Base-by-base conservation (phyloP, 768 basidiomycete genomes). In the Collybia mongolica region DNA sequence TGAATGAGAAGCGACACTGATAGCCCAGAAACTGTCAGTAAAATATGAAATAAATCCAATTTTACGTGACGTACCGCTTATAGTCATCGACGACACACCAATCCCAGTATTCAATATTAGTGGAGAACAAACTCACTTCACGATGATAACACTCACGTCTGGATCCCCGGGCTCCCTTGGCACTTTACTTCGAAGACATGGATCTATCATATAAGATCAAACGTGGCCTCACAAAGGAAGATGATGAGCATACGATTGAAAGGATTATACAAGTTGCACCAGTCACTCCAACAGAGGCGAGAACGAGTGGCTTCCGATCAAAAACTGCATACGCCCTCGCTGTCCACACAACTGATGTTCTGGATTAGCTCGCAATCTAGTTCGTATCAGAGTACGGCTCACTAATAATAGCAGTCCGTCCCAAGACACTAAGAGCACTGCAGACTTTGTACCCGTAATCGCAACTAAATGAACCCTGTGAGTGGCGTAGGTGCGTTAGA, bases 371-470 rank as follows among this genome's bases (percentile, higher is more conserved):
- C 5, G 29, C 6, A 11, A 29, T 14, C 11, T 7, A 55, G 6
- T 11, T 40, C 26, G 37, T 38, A 39, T 17, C 17, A 9, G 7
- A 22, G 12, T 35, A 37, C 2, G 5, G 44, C 62, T 45, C 28
- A 67, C 68, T 42, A 29, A 70, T 56, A 20, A 70, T 55, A 22
- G 60, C 65, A 6, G 60, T 53, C 4, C 67, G 57, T 20, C 67
- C 68, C 5, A 69, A 39, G 6, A 69, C 64, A 49, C 67, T 67
- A 6, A 68, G 42, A 17, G 58, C 63, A 22, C 59, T 57, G 39
- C 60, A 56, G 38, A 69, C 51, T 36, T 57, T 57, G 48, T 65
- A 67, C 37, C 59, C 62, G 3, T 50, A 45, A 28, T 67, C 49
- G 44, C 67, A 69, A 35, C 67, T 67, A 28, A 32, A 32, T 3